Evolutionary conservation across 1,139 yeast species (phyloP).

Genomic region (Eremothecium cymbalariae): DNA sequence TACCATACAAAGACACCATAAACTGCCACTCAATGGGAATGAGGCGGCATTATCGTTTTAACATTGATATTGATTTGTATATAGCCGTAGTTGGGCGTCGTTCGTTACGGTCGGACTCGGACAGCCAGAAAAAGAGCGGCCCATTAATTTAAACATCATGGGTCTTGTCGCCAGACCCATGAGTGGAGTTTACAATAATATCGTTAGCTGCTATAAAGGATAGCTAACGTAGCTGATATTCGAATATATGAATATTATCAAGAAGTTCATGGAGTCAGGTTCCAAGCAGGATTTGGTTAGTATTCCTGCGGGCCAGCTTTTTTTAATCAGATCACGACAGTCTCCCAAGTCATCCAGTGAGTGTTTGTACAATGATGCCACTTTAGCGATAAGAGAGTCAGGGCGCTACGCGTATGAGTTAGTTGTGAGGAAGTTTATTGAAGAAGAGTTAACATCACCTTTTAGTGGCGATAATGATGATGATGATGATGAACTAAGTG

Average conservation of each 20-base stretch:
- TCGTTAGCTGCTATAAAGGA: too few species aligned
- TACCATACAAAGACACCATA: too few species aligned
- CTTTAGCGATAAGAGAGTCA: slow-evolving; percentile 58
- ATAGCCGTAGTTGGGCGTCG: too few species aligned
- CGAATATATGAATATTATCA: slow-evolving; percentile 62
- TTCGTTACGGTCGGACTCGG: too few species aligned
- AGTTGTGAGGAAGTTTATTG: slow-evolving; percentile 57
- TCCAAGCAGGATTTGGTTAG: slow-evolving; percentile 61
- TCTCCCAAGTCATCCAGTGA: slow-evolving; percentile 86
- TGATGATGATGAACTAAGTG: slow-evolving; percentile 40
- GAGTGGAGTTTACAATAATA: too few species aligned
- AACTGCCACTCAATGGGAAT: too few species aligned
- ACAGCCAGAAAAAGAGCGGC: too few species aligned
- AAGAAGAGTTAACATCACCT: slow-evolving; percentile 46
- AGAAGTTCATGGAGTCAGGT: slow-evolving; percentile 55
- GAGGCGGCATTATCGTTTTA: too few species aligned
- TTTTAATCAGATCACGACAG: slow-evolving; percentile 59
- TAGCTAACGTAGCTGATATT: too few species aligned
- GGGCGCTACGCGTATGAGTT: slow-evolving; percentile 62
- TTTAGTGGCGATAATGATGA: slow-evolving; percentile 40
- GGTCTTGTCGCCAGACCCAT: too few species aligned
- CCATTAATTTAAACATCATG: too few species aligned
- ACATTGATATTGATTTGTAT: too few species aligned
- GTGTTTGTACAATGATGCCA: slow-evolving; percentile 76
- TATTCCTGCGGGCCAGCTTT: slow-evolving; percentile 75